These are phyloP conservation scores for Eutypa lata DNA, from an alignment of 2,329 filamentous ascomycete species.

Conservation along the genomic window DNA sequence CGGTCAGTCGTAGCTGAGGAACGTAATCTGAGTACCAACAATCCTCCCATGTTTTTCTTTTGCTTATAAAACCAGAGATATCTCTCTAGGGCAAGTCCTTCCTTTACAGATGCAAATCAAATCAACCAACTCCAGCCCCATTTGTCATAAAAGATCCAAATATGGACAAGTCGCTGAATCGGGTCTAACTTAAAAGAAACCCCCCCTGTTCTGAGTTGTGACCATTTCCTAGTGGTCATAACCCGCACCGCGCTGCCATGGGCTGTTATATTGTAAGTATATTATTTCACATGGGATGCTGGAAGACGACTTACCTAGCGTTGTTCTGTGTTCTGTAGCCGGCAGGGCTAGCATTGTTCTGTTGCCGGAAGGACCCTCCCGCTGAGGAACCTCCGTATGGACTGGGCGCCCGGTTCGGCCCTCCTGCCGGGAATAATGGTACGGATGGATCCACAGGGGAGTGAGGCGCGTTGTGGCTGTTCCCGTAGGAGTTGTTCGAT, in stretches of 20 bases:
- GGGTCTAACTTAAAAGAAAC: slow-evolving; percentile 23
- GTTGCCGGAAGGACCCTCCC: slow-evolving; percentile 31
- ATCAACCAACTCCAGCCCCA: slow-evolving; percentile 26
- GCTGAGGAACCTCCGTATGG: slow-evolving; percentile 30
- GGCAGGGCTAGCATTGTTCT: slow-evolving; percentile 39
- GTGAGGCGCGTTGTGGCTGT: slow-evolving; percentile 32
- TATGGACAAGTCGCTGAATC: slow-evolving; percentile 22
- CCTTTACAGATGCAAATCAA: slow-evolving; percentile 24
- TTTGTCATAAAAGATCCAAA: slow-evolving; percentile 25
- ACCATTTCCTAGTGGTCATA: slow-evolving; percentile 43
- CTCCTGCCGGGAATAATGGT: slow-evolving; percentile 45
- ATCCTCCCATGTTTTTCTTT: slow-evolving; percentile 10
- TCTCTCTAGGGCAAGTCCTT: slow-evolving; percentile 16
- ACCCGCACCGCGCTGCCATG: slow-evolving; percentile 55
- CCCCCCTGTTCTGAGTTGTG: slow-evolving; percentile 16
- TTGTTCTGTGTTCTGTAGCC: slow-evolving; percentile 39
- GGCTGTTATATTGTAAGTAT: slow-evolving; percentile 34
- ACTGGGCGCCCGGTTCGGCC: slow-evolving; percentile 24
- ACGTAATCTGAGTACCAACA: slow-evolving; percentile 4
- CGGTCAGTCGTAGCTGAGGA: background rate
- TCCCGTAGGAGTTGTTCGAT: slow-evolving; percentile 10
- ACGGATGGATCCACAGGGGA: slow-evolving; percentile 49
- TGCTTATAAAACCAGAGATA: slow-evolving; percentile 15
- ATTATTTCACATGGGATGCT: background rate
- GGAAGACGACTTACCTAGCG: slow-evolving; percentile 38